Base-by-base conservation (phyloP, 176 grass and related monocot genomes). In the Cenchrus purpureus region DNA sequence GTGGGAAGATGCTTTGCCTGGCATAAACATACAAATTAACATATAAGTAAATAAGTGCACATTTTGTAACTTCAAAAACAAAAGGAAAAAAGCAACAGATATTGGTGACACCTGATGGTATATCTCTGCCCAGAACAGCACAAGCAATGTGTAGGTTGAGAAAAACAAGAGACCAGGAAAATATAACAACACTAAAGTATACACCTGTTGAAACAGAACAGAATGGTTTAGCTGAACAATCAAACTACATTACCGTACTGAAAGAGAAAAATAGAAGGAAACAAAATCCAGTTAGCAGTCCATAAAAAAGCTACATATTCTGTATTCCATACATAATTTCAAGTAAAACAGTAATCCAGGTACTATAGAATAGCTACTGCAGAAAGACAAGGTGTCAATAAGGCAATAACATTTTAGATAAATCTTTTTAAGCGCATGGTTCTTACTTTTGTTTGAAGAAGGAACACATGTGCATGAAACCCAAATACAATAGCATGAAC, bases 111-210 rank as follows among this genome's bases (percentile, higher is more conserved):
- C 95, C 89, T 97, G 95, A 91, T 93, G 87, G 89, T 97, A 97
- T 88, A 97, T 97, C 83, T 97, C 95, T 74, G 92, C 92, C 95
- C 95, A 97, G 88, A 97, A 97, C 45, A 97, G 82, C 65, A 97
- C 95, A 82, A 95, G 95, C 43, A 97, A 76, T 13, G 95, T 95
- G 88, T 92, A 97, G 9, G 95, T 95, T 32, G 95, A 97, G 85
- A 97, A 97, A 91, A 97, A 97, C 31, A 95, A 73, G 42, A 97
- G 84, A 42, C 95, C 95, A 53, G 95, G 95, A 86, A 97, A 84
- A 81, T 95, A 81, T 29, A 97, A 57, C 57, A 95, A 55, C 44
- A 88, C 87, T 62, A 91, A 84, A 29, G 82, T 93, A 83, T 88
- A 93, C 42, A 95, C 88, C 95, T 97, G 82, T 64, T 75, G 22